Conservation (phyloP, 139 green algal species). For the Mychonastes homosphaera region DNA sequence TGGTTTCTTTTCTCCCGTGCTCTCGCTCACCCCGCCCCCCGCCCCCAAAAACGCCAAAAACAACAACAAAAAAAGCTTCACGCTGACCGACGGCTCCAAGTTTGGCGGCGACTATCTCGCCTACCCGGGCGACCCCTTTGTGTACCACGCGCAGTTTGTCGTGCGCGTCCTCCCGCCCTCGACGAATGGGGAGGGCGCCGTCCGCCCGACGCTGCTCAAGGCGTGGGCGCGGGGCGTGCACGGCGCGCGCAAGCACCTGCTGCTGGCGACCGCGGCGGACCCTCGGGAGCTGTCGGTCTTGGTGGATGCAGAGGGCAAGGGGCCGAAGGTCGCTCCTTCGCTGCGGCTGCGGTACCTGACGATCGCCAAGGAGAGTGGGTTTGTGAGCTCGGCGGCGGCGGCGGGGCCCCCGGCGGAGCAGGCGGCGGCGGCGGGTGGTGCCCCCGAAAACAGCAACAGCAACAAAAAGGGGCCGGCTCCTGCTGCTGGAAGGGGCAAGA, state of each 20-base stretch:
- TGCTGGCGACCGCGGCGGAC: conserved; percentile 36
- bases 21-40: neutral
- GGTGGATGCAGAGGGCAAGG: neutral
- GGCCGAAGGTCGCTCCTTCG: neutral
- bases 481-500: too few relatives aligned
- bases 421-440: too few relatives aligned
- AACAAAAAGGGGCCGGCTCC: too few relatives aligned
- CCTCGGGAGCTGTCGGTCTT: neutral
- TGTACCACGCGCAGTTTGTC: conserved; percentile 67
- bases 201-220: conserved; percentile 37
- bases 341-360: conserved; percentile 9
- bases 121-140: conserved; percentile 60
- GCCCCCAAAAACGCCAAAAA: too few relatives aligned
- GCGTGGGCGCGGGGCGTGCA: conserved; percentile 39
- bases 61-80: too few relatives aligned
- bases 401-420: too few relatives aligned
- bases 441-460: too few relatives aligned
- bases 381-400: too few relatives aligned
- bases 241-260: conserved; percentile 58
- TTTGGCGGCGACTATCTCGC: conserved; percentile 68
- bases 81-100: conserved; percentile 56
- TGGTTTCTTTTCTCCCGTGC: conserved; percentile 20
- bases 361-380: conserved; percentile 10
- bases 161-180: conserved; percentile 31
- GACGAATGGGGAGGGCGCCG: too few relatives aligned